Evolutionary conservation across 306 rosid species (phyloP), one percentile per base, ranked within the genome.

Genomic region (Quercus parvula): DNA sequence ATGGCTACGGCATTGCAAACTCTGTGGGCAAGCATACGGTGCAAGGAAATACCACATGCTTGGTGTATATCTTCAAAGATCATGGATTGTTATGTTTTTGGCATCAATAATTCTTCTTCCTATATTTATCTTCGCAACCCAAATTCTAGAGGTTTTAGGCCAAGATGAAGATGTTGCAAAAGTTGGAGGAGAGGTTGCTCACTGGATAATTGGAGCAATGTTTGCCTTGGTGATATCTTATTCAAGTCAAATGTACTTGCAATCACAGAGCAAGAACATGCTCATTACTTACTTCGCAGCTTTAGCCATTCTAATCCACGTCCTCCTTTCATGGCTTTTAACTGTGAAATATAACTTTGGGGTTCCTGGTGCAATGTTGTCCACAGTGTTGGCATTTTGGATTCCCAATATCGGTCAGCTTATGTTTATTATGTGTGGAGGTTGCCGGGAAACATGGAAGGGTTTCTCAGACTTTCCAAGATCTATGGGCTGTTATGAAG

Each of bases 1-100:
- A 90, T 90, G 92, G 90, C 94, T 14, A 86, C 92, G 88, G 94
- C 94, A 6, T 66, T 88, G 72, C 87, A 83, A 85, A 90, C 92
- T 64, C 1, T 88, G 92, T 81, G 94, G 94, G 28, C 94, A 90
- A 86, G 90, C 90, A 24, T 88, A 76, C 77, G 92, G 94, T 5
- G 94, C 94, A 5, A 88, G 74, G 67, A 78, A 83, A 5, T 85
- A 88, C 81, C 73, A 76, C 20, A 88, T 90, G 90, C 86, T 90
- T 20, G 94, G 94, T 75, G 57, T 90, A 51, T 84, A 90, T 79
- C 92, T 90, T 58, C 94, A 90, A 70, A 88, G 94, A 73, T 90
- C 94, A 3, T 90, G 94, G 92, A 51, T 90, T 77, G 88, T 90
- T 6, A 62, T 88, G 83, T 81, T 76, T 80, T 7, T 75, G 6